These are phyloP conservation scores for Solanum neorickii DNA, from an alignment of 257 asterid species.

Conservation along the genomic window DNA sequence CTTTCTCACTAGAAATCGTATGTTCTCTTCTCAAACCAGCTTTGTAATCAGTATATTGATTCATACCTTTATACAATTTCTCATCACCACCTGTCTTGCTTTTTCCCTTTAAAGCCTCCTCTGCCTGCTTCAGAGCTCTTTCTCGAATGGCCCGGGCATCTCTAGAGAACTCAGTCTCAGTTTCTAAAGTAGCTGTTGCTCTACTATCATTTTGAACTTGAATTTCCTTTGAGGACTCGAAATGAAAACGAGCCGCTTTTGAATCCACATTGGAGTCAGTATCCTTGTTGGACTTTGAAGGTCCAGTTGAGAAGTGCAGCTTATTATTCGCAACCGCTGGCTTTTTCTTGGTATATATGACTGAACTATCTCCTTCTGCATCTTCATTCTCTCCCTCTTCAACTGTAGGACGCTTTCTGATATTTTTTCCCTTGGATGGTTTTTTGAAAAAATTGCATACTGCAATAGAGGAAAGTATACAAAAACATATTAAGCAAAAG, in stretches of 20 bases:
- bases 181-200: background rate
- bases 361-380: background rate
- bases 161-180: background rate
- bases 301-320: background rate
- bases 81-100: background rate
- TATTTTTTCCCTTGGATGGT: background rate
- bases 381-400: background rate
- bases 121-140: background rate
- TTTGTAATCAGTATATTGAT: slow-evolving; percentile 82
- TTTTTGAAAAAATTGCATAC: background rate
- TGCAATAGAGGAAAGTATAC: background rate
- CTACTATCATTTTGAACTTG: background rate
- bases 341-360: background rate
- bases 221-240: background rate
- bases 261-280: background rate
- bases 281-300: background rate
- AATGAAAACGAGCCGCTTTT: background rate
- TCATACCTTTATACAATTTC: slow-evolving; percentile 19
- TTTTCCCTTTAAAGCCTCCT: background rate
- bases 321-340: background rate
- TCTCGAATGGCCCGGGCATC: background rate
- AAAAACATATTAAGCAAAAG: background rate
- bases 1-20: slow-evolving; percentile 81
- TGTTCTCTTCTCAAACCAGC: slow-evolving; percentile 94
- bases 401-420: background rate